Percentiles rank a stretch among this genome's conserved stretches.
These are phyloP conservation scores for Leishmania arabica DNA, from an alignment of 208 protist species.

Conservation along the genomic window DNA sequence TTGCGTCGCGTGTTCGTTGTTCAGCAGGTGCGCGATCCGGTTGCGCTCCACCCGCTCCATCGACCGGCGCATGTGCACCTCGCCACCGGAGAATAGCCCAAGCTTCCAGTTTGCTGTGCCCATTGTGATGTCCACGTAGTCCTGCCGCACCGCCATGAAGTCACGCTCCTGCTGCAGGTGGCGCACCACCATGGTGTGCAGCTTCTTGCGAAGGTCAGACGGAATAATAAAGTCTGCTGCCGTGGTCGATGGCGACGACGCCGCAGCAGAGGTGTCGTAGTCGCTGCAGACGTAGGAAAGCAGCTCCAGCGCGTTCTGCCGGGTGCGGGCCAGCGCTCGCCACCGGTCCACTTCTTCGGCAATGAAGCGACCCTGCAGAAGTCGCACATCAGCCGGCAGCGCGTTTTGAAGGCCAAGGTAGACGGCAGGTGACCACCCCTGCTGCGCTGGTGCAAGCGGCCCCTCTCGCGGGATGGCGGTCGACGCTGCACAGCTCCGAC, in stretches of 20 bases:
- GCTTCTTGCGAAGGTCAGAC: slow-evolving; percentile 29
- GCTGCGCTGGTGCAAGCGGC: slow-evolving; percentile 15
- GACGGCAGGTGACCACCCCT: slow-evolving; percentile 49
- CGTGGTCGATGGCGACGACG: not conserved
- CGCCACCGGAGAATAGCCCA: slow-evolving; percentile 80
- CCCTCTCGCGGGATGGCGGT: not conserved
- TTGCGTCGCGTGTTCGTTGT: slow-evolving; percentile 80
- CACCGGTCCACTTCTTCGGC: slow-evolving; percentile 48
- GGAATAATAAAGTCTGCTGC: slow-evolving; percentile 33
- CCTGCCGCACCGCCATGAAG: slow-evolving; percentile 51
- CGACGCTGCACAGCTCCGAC: not conserved
- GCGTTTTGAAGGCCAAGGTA: slow-evolving; percentile 53
- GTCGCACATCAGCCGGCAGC: slow-evolving; percentile 40
- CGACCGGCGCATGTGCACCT: slow-evolving; percentile 89
- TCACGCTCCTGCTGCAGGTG: slow-evolving; percentile 43
- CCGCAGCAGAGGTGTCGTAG: slow-evolving; percentile 15
- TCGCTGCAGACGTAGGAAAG: slow-evolving; percentile 59
- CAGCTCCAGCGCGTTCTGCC: slow-evolving; percentile 54
- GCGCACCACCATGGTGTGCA: slow-evolving; percentile 41
- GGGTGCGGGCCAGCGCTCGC: slow-evolving; percentile 40
- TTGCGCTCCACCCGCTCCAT: slow-evolving; percentile 85
- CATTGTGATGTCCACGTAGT: slow-evolving; percentile 75
- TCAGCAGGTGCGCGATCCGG: slow-evolving; percentile 72
- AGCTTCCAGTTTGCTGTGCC: slow-evolving; percentile 88
- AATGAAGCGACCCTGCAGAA: slow-evolving; percentile 33